Conservation (phyloP, 805 yeast genomes). For the Tetrapisispora nanseiensis region DNA sequence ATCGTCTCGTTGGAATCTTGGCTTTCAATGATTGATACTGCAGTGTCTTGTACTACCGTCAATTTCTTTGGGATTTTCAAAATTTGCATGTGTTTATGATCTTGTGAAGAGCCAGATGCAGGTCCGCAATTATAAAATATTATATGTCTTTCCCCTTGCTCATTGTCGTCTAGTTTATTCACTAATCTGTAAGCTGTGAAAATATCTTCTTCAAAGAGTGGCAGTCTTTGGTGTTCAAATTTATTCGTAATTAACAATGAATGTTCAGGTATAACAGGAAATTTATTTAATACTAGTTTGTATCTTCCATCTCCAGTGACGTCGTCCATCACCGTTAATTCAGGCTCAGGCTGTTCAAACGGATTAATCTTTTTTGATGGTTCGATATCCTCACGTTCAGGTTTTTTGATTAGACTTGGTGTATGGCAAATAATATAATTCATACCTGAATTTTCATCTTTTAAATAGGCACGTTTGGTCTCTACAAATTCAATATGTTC, state of each 20-base stretch:
- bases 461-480: slow-evolving; percentile 29
- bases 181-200: slow-evolving; percentile 48
- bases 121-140: slow-evolving; percentile 87
- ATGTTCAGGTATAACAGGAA: slow-evolving; percentile 74
- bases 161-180: slow-evolving; percentile 34
- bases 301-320: slow-evolving; percentile 40
- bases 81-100: slow-evolving; percentile 87
- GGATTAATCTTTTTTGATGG: slow-evolving; percentile 43
- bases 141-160: slow-evolving; percentile 42
- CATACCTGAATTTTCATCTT: slow-evolving; percentile 25
- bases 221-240: slow-evolving; percentile 60
- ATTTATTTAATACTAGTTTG: slow-evolving; percentile 72
- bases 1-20: slow-evolving; percentile 43
- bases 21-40: slow-evolving; percentile 44
- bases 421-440: slow-evolving; percentile 28
- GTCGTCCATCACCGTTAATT: slow-evolving; percentile 48
- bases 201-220: slow-evolving; percentile 65
- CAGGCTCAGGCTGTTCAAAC: slow-evolving; percentile 71
- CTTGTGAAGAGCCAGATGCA: slow-evolving; percentile 87
- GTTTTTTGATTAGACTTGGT: slow-evolving; percentile 30
- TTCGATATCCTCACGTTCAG: slow-evolving; percentile 28
- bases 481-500: slow-evolving; percentile 45
- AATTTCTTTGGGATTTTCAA: slow-evolving; percentile 57
- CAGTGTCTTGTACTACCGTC: slow-evolving; percentile 48
- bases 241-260: slow-evolving; percentile 68